Percentiles rank a stretch among this genome's conserved stretches.
Evolutionary conservation across 2,329 filamentous ascomycete genomes (phyloP).

Genomic region (Penicillium sp.): DNA sequence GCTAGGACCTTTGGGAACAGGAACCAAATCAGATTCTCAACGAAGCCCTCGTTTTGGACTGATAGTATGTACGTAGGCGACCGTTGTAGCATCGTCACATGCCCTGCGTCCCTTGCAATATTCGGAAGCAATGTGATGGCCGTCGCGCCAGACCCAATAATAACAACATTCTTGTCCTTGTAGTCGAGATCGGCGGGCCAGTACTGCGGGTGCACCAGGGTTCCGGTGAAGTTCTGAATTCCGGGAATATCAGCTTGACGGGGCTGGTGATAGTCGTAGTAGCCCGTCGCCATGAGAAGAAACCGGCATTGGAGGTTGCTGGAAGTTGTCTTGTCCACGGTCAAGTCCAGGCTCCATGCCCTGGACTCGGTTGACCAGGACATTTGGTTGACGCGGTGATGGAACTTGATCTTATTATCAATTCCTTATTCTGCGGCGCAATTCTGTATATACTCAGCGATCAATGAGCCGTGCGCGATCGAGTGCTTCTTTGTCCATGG

Average conservation of each 20-base stretch:
- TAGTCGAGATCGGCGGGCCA: slow-evolving; percentile 2
- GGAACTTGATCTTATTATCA: neutral
- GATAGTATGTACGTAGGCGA: neutral
- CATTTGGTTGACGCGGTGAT: neutral
- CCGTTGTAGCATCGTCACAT: slow-evolving; percentile 6
- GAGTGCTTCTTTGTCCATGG: neutral
- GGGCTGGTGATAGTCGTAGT: neutral
- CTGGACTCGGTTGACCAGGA: neutral
- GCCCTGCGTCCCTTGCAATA: neutral
- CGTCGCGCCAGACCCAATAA: slow-evolving; percentile 5
- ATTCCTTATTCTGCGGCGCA: neutral
- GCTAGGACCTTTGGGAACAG: no score
- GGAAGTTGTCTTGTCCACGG: neutral
- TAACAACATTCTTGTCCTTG: neutral
- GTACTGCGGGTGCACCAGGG: slow-evolving; percentile 1
- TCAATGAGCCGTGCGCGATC: neutral
- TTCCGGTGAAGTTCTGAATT: neutral
- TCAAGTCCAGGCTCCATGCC: neutral
- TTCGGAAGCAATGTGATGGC: slow-evolving; percentile 2
- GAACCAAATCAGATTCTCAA: no score
- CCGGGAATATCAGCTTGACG: neutral
- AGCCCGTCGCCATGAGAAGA: neutral
- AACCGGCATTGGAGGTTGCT: neutral
- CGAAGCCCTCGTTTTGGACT: neutral
- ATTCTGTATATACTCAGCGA: neutral